Evolutionary conservation across 345 rosid genomes (phyloP), one percentile per base, ranked within the genome.

Genomic region (Eucalyptus pumila): DNA sequence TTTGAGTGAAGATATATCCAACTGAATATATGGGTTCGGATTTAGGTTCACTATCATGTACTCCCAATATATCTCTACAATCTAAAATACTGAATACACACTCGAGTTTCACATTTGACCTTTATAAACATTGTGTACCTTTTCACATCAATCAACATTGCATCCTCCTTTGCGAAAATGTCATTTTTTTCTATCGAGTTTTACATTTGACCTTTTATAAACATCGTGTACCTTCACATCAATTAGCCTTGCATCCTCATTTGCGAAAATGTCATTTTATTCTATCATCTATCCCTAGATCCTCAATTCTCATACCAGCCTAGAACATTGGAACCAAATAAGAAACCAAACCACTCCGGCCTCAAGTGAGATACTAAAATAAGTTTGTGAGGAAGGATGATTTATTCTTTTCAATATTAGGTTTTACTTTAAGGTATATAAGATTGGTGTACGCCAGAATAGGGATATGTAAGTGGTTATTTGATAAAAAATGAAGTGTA

Each of bases 11-110:
- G 3, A 15, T 65, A n/a, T 30, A n/a, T n/a, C 37, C 3, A 65
- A 65, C 0, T 32, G 2, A 3, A 32, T 32, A 16, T 67, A 4
- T 3, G 4, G 6, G 7, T 17, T 67, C 0, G 4, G 4, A 16
- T 19, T 32, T 8, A 4, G 6, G 40, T 3, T 67, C 4, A 8
- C 1, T 8, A 0, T 0, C 2, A 0, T 15, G 37, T 17, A 14
- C 76, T 32, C 19, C 21, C 76, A n/a, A 15, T 21, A 1, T 65
- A n/a, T 9, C 19, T 7, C 11, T 65, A 7, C 37, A 7, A n/a
- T 65, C 76, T n/a, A 65, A 65, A 65, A 65, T 65, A n/a, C 10
- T 5, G 2, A n/a, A 1, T 13, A n/a, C 21, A n/a, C 5, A n/a
- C 1, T 17, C 3, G 0, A 65, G 2, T 14, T 65, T n/a, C 8